These are phyloP conservation scores for Dillenia suffruticosa DNA, from an alignment of 164 flowering plant species.

Conservation along the genomic window DNA sequence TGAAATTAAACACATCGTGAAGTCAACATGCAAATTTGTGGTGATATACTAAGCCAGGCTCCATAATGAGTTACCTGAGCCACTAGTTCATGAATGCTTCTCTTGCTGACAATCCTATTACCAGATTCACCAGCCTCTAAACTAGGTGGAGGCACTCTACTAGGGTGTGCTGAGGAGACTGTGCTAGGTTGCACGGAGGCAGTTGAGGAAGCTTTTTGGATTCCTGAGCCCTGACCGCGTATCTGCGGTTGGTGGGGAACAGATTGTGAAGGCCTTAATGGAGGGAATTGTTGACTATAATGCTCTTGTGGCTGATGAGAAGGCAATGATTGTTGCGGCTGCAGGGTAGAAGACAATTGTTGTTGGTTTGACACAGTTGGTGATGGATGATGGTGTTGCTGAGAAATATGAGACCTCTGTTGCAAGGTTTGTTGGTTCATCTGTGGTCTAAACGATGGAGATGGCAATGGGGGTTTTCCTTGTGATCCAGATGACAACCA, in stretches of 20 bases:
- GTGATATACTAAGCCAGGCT: no score
- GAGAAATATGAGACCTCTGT: constrained; percentile 58
- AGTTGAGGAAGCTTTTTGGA: constrained; percentile 45
- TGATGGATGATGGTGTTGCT: constrained; percentile 36
- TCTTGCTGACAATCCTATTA: constrained; percentile 64
- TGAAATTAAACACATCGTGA: constrained; percentile 1
- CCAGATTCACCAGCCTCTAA: constrained; percentile 48
- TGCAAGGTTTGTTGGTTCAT: constrained; percentile 48
- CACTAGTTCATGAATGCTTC: constrained; percentile 84
- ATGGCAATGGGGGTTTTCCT: constrained; percentile 67
- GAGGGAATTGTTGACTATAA: constrained; percentile 40
- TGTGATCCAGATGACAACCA: constrained; percentile 66
- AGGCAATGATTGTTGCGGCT: constrained; percentile 30
- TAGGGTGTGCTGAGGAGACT: constrained; percentile 29
- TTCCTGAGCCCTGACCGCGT: constrained; percentile 41
- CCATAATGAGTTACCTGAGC: constrained; percentile 47
- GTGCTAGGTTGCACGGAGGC: constrained; percentile 28
- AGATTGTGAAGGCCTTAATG: constrained; percentile 46
- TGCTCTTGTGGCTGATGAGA: constrained; percentile 59
- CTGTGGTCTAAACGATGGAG: constrained; percentile 55
- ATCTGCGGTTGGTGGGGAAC: constrained; percentile 45
- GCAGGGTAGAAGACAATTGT: constrained; percentile 41
- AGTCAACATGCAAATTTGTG: background rate
- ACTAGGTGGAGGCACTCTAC: constrained; percentile 12
- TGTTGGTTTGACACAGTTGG: constrained; percentile 41